Conservation (phyloP, 148 eudicot species). For the Chenopodium formosanum region DNA sequence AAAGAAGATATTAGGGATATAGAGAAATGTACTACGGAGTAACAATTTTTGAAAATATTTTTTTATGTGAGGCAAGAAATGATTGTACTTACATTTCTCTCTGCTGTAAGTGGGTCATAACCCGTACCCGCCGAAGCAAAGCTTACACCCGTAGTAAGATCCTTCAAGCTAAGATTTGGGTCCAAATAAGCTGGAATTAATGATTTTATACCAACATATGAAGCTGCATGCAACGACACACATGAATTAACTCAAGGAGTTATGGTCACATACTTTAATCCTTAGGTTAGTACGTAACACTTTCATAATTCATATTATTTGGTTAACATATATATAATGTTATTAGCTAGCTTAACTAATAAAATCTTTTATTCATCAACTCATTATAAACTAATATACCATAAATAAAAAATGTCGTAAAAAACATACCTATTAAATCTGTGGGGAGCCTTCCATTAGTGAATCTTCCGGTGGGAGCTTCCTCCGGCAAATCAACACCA, state of each 20-base stretch:
- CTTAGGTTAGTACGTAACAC: too few relatives aligned
- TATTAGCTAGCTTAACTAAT: not conserved
- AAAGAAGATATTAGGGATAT: too few relatives aligned
- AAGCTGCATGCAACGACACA: slow-evolving; percentile 39
- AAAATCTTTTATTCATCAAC: too few relatives aligned
- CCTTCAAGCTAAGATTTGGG: slow-evolving; percentile 37
- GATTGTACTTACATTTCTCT: slow-evolving; percentile 10
- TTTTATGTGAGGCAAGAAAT: not conserved
- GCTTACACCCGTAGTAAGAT: slow-evolving; percentile 49
- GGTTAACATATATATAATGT: too few relatives aligned
- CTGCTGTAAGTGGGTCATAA: slow-evolving; percentile 47
- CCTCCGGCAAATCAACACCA: slow-evolving; percentile 42
- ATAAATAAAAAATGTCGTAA: too few relatives aligned
- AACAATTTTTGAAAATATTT: too few relatives aligned
- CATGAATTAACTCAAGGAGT: too few relatives aligned
- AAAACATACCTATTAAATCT: slow-evolving; percentile 43
- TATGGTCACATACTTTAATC: too few relatives aligned
- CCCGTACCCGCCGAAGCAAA: slow-evolving; percentile 69
- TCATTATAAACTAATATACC: too few relatives aligned
- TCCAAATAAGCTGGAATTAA: slow-evolving; percentile 53
- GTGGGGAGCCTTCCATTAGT: slow-evolving; percentile 50
- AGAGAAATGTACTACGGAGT: too few relatives aligned
- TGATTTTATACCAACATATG: slow-evolving; percentile 45
- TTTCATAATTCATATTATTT: too few relatives aligned
- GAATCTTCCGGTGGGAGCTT: slow-evolving; percentile 57